These are phyloP conservation scores for Fusarium setosum DNA, from an alignment of 2,329 filamentous ascomycete genomes.

Conservation along the genomic window DNA sequence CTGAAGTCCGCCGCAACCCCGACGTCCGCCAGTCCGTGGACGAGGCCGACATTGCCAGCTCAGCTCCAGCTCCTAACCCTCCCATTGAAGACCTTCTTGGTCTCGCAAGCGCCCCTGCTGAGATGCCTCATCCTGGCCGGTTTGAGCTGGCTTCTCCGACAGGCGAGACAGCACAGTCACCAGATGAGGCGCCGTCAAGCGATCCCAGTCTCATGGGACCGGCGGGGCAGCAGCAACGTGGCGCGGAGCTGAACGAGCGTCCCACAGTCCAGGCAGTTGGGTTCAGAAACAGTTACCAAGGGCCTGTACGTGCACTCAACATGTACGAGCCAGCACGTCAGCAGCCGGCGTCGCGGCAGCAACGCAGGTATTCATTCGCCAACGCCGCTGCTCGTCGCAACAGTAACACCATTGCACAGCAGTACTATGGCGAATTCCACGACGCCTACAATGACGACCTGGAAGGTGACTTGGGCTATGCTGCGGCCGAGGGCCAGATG, in stretches of 20 bases:
- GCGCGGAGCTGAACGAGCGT: constrained; percentile 34
- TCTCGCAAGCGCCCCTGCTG: constrained; percentile 68
- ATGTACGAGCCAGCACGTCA: constrained; percentile 60
- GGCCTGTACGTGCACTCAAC: constrained; percentile 54
- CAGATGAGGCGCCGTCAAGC: constrained; percentile 46
- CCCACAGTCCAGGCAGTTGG: constrained; percentile 32
- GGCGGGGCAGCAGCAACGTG: constrained; percentile 25
- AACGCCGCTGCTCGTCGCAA: constrained; percentile 59
- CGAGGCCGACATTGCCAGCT: constrained; percentile 86
- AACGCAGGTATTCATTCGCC: constrained; percentile 66
- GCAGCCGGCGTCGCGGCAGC: constrained; percentile 49
- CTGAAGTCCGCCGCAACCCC: constrained; percentile 81
- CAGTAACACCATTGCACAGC: constrained; percentile 64
- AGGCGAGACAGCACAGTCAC: constrained; percentile 54
- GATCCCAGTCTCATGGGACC: constrained; percentile 34
- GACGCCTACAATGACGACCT: constrained; percentile 79
- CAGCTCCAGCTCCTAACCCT: constrained; percentile 45
- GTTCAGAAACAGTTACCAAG: constrained; percentile 54
- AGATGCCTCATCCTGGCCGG: constrained; percentile 79
- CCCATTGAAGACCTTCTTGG: constrained; percentile 76
- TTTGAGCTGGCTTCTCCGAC: constrained; percentile 72
- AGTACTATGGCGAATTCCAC: constrained; percentile 63
- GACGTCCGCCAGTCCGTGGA: constrained; percentile 65
- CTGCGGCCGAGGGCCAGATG: constrained; percentile 93
- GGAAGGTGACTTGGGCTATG: constrained; percentile 94